phyloP scores from a whole-genome alignment of 2,329 filamentous ascomycete species.

The Hymenoscyphus occultus region DNA sequence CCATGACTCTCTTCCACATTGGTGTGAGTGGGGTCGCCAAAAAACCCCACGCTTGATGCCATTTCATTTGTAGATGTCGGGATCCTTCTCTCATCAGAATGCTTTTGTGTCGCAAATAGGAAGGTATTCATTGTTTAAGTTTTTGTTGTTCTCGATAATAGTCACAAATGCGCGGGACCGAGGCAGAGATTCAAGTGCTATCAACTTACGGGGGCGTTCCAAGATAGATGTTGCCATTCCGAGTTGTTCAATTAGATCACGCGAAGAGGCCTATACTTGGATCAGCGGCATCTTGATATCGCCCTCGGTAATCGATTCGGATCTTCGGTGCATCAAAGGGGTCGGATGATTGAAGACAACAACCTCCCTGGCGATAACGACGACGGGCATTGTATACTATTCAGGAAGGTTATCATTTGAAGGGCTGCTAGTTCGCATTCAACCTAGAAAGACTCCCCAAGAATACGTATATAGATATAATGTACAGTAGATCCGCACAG shows the following conservation, averaged over 20 bases:
- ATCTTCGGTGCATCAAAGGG: not conserved
- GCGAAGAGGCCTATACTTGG: not conserved
- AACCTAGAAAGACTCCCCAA: not conserved
- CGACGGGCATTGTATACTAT: conserved; percentile 3
- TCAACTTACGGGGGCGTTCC: not conserved
- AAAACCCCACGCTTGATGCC: not conserved
- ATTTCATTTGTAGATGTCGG: not conserved
- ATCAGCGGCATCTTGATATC: not conserved
- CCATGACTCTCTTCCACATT: not conserved
- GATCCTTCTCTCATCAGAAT: not conserved
- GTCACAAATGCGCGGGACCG: not conserved
- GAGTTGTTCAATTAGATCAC: not conserved
- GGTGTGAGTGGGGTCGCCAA: not conserved
- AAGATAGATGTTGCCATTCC: not conserved
- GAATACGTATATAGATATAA: not conserved
- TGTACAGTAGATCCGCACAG: not conserved
- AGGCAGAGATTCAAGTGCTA: not conserved
- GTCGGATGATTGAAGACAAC: not conserved
- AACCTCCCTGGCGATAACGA: conserved; percentile 2
- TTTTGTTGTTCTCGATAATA: not conserved
- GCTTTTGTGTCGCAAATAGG: not conserved
- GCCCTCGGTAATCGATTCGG: not conserved
- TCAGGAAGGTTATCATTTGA: not conserved
- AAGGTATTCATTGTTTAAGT: not conserved
- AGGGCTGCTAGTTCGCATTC: not conserved